A percentile compares a stretch with the other conserved stretches of the same genome.
Evolutionary conservation across 192 early-diverging fungal genomes (phyloP).

Genomic region (Piromyces finnis): DNA sequence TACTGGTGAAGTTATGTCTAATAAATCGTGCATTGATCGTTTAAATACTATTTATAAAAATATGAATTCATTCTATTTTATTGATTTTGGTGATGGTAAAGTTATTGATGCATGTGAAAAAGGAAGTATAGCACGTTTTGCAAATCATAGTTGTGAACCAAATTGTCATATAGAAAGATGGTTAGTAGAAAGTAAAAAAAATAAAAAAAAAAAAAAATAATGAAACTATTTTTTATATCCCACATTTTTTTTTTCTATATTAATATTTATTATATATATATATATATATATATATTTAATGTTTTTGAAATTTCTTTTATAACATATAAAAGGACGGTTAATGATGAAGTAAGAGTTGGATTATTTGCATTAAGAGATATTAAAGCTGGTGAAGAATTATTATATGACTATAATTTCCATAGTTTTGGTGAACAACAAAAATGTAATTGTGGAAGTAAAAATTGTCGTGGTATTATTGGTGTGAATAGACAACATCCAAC

Average conservation of each 20-base stretch:
- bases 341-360: constrained; percentile 56
- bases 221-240: no score
- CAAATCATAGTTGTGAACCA: constrained; percentile 70
- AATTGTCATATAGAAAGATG: constrained; percentile 85
- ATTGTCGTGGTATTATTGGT: constrained; percentile 42
- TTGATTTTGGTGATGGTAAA: constrained; percentile 52
- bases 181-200: constrained; percentile 29
- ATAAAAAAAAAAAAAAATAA: no score
- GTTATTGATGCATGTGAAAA: constrained; percentile 63
- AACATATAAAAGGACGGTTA: constrained; percentile 36
- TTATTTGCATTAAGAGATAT: constrained; percentile 58
- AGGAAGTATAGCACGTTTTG: constrained; percentile 64
- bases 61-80: constrained; percentile 55
- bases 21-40: constrained; percentile 41
- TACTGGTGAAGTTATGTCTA: constrained; percentile 61
- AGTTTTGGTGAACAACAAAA: constrained; percentile 41
- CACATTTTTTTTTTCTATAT: no score
- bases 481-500: no score
- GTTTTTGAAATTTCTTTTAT: no score
- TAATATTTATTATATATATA: not conserved
- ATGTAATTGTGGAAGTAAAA: constrained; percentile 48
- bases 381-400: constrained; percentile 40
- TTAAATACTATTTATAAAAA: constrained; percentile 50
- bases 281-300: not conserved
- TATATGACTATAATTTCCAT: constrained; percentile 74